These are phyloP conservation scores for Dysphania ambrosioides DNA, from an alignment of 148 eudicot species.

Conservation along the genomic window DNA sequence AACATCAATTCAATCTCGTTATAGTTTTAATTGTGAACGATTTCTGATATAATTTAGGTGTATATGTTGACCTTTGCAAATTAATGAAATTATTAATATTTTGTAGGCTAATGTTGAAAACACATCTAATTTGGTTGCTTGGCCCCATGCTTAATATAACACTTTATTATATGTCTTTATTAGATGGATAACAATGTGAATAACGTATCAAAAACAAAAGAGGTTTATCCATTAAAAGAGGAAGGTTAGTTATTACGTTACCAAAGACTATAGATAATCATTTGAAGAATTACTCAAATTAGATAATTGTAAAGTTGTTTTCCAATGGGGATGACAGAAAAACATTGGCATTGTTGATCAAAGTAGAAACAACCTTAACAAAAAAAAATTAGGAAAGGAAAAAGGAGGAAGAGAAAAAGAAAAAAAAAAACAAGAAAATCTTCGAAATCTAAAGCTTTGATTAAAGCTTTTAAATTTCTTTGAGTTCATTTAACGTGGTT, in stretches of 20 bases:
- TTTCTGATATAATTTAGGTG: too few relatives aligned
- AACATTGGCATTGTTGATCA: neutral
- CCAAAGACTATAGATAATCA: neutral
- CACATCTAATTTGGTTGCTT: too few relatives aligned
- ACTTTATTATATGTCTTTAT: too few relatives aligned
- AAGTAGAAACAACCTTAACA: neutral
- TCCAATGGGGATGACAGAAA: neutral
- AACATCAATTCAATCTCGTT: too few relatives aligned
- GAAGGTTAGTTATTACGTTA: neutral
- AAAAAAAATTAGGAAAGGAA: neutral
- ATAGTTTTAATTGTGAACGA: too few relatives aligned
- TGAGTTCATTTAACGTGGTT: too few relatives aligned
- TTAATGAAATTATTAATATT: too few relatives aligned
- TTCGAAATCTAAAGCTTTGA: neutral
- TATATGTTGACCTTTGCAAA: too few relatives aligned
- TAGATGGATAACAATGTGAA: neutral
- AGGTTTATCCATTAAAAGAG: slow-evolving; percentile 4
- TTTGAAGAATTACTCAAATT: slow-evolving; percentile 11
- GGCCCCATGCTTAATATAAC: too few relatives aligned
- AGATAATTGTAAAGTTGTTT: slow-evolving; percentile 19
- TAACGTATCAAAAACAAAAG: neutral
- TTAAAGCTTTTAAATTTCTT: neutral
- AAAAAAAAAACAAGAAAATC: neutral
- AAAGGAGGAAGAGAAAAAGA: slow-evolving; percentile 3
- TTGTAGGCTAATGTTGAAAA: too few relatives aligned